These are phyloP conservation scores for Senna tora DNA, from an alignment of 306 rosid genomes.

Conservation along the genomic window DNA sequence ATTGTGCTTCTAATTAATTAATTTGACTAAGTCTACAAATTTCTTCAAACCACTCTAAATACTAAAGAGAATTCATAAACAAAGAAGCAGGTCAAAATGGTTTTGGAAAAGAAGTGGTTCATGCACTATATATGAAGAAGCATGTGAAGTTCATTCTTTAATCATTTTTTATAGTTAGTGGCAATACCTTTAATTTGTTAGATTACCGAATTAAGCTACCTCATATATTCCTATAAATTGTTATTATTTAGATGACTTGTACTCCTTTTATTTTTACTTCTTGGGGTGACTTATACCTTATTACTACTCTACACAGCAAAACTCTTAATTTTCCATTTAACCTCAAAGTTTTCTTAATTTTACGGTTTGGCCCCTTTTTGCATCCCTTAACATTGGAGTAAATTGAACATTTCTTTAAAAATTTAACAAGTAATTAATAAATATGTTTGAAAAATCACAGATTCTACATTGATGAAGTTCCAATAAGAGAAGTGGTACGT, in stretches of 20 bases:
- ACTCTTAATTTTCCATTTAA: too few species aligned
- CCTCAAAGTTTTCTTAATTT: too few species aligned
- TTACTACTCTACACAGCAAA: too few species aligned
- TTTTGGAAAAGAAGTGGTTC: background rate
- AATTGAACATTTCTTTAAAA: too few species aligned
- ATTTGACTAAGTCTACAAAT: background rate
- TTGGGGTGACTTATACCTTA: too few species aligned
- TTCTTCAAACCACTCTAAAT: background rate
- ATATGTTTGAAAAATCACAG: slow-evolving; percentile 41
- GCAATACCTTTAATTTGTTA: background rate
- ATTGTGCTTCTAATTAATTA: too few species aligned
- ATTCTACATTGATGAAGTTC: slow-evolving; percentile 82
- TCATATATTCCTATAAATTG: background rate
- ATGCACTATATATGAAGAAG: background rate
- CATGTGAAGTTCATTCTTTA: background rate
- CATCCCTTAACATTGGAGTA: too few species aligned
- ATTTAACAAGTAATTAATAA: too few species aligned
- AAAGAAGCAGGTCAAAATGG: slow-evolving; percentile 2
- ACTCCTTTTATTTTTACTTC: too few species aligned
- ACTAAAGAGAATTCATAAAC: background rate
- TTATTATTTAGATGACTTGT: background rate
- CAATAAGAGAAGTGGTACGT: slow-evolving; percentile 75
- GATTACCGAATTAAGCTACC: background rate
- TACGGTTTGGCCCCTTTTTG: too few species aligned
- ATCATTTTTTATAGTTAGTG: background rate